phyloP scores from a whole-genome alignment of 352 stramenopile species.

The Pythium dissimile region DNA sequence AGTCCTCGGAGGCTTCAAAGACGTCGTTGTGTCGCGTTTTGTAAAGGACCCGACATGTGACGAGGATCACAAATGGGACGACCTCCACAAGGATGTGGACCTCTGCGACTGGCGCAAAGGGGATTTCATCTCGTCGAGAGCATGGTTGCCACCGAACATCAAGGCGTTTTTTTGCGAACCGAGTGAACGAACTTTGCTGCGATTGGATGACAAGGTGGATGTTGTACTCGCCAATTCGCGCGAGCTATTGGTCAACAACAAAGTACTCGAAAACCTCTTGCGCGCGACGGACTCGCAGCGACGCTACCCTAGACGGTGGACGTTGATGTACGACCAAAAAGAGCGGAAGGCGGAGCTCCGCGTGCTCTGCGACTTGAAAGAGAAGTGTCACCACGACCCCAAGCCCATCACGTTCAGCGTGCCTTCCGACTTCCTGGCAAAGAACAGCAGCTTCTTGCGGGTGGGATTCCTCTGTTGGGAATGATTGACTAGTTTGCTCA shows the following conservation, averaged over 20 bases:
- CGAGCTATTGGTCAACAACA: background rate
- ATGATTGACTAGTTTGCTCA: constrained; percentile 6
- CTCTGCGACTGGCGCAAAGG: background rate
- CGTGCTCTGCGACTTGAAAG: constrained; percentile 11
- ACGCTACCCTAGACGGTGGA: constrained; percentile 4
- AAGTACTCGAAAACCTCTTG: constrained; percentile 3
- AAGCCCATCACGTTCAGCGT: constrained; percentile 4
- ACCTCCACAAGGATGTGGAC: background rate
- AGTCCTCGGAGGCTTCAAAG: constrained; percentile 4
- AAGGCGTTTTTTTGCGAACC: background rate
- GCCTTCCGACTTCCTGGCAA: constrained; percentile 1
- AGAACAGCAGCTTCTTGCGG: background rate
- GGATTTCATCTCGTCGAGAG: background rate
- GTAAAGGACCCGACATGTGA: background rate
- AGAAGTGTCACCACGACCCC: background rate
- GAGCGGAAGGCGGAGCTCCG: background rate
- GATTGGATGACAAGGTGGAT: background rate
- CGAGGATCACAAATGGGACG: constrained; percentile 2
- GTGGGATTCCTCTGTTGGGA: constrained; percentile 2
- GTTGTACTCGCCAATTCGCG: background rate
- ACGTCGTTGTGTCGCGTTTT: constrained; percentile 1
- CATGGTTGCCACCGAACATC: constrained; percentile 7
- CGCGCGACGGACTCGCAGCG: background rate
- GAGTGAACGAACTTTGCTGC: background rate
- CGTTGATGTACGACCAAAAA: constrained; percentile 6